Conservation (phyloP, 108 stramenopile genomes). For the Cyclotella baltica region DNA sequence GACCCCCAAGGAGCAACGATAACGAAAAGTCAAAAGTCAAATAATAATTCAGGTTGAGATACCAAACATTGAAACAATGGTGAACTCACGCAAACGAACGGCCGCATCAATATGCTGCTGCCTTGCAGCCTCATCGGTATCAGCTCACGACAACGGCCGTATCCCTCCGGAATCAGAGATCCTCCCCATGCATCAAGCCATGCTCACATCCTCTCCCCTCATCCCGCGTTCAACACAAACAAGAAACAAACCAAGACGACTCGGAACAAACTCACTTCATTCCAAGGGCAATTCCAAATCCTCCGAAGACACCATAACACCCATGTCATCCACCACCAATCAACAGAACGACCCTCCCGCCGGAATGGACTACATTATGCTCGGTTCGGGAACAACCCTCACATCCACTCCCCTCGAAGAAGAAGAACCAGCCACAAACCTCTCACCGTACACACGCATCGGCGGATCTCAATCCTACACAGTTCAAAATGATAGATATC, state of each 20-base stretch:
- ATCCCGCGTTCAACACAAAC: not conserved
- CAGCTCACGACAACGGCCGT: not conserved
- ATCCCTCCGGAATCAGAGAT: not conserved
- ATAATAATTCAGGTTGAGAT: too few species aligned
- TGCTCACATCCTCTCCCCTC: not conserved
- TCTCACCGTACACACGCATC: conserved; percentile 15
- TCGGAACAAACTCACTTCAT: not conserved
- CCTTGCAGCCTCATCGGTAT: conserved; percentile 1
- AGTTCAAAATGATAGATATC: conserved; percentile 21
- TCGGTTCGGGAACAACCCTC: conserved; percentile 5
- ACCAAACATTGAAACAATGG: not conserved
- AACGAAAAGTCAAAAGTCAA: too few species aligned
- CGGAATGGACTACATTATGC: not conserved
- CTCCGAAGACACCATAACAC: not conserved
- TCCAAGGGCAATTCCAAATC: conserved; percentile 16
- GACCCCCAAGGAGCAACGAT: not conserved
- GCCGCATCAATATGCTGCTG: conserved; percentile 11
- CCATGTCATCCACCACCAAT: not conserved
- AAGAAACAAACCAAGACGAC: not conserved
- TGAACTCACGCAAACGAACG: conserved; percentile 13
- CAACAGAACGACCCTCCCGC: not conserved
- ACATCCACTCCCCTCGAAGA: not conserved
- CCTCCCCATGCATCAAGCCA: not conserved
- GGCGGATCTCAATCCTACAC: not conserved
- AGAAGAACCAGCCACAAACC: conserved; percentile 16